phyloP scores from a whole-genome alignment of 2,329 filamentous ascomycete genomes.

The Pseudocercospora crystallina region DNA sequence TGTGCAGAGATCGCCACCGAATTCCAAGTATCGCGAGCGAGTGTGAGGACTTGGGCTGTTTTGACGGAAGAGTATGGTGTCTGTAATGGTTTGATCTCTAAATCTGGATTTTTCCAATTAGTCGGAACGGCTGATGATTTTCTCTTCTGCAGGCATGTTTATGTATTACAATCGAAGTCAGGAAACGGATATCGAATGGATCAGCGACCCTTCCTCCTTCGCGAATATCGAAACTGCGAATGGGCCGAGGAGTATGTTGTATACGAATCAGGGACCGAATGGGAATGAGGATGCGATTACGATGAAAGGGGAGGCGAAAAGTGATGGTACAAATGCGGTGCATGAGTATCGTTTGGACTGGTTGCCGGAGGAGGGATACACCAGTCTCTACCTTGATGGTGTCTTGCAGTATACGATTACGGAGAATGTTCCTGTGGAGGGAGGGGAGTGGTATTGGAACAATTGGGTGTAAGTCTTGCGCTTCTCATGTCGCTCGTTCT shows the following conservation, averaged over 20 bases:
- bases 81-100: slow-evolving; percentile 3
- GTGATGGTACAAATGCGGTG: slow-evolving; percentile 11
- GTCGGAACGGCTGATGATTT: no score
- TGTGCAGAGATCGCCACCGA: slow-evolving; percentile 18
- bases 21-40: slow-evolving; percentile 17
- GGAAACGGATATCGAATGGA: slow-evolving; percentile 29
- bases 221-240: slow-evolving; percentile 17
- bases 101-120: no score
- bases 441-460: slow-evolving; percentile 26
- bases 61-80: slow-evolving; percentile 5
- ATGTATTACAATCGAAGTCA: slow-evolving; percentile 23
- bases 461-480: slow-evolving; percentile 22
- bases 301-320: slow-evolving; percentile 6
- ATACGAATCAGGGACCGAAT: slow-evolving; percentile 22
- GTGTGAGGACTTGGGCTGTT: slow-evolving; percentile 18
- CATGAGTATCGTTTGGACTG: slow-evolving; percentile 29
- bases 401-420: slow-evolving; percentile 10
- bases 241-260: slow-evolving; percentile 15
- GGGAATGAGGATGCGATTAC: slow-evolving; percentile 1
- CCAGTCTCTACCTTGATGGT: slow-evolving; percentile 23
- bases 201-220: slow-evolving; percentile 17
- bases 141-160: slow-evolving; percentile 20
- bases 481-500: background rate
- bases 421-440: slow-evolving; percentile 19
- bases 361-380: slow-evolving; percentile 11